Base-by-base conservation (phyloP, 1,284 basidiomycete species). In the Ceratobasidium sp. region DNA sequence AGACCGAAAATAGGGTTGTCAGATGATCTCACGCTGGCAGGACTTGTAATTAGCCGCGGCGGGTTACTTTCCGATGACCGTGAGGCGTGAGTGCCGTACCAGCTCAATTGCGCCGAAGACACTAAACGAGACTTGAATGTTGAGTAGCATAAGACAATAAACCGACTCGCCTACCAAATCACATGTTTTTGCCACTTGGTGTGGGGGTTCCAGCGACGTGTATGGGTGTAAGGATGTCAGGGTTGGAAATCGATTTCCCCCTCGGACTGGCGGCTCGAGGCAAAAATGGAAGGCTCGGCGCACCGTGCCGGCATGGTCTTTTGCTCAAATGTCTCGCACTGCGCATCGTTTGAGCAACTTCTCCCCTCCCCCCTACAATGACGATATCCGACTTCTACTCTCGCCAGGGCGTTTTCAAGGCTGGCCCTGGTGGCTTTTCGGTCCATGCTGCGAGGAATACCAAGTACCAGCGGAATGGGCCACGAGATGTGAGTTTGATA, bases 381-480 rank as follows among this genome's bases (percentile, higher is more conserved):
- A 22, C 45, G 19, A 17, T 1, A 7, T 29, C 24, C 11, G 53
- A 69, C 15, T 31, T 51, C n/a, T 57, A 24, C 41, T 15, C 36
- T 57, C 36, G 41, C 11, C 53, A 56, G n/a, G 66, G 53, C n/a
- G 14, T 56, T 8, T 4, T 69, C 45, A 33, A 41, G 14, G 15
- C 8, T 15, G 29, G 24, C 2, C 27, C 27, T 6, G 11, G 53
- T 24, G 66, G 66, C 11, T 69, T 69, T 48, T 69, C 66, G 8
- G 41, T 69, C 15, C 51, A 27, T 24, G 53, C 66, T 15, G n/a
- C 51, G 3, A 53, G 51, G 14, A 69, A 56, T 24, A 29, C 54
- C 2, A 8, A 41, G 19, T 69, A 69, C 22, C 31, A 33, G 19
- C 66, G 45, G 7, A 69, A 69, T 47, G 66, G 66, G 22, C 66